These are phyloP conservation scores for Nakaseomyces bracarensis DNA, from an alignment of 1,139 yeast species.

Conservation along the genomic window DNA sequence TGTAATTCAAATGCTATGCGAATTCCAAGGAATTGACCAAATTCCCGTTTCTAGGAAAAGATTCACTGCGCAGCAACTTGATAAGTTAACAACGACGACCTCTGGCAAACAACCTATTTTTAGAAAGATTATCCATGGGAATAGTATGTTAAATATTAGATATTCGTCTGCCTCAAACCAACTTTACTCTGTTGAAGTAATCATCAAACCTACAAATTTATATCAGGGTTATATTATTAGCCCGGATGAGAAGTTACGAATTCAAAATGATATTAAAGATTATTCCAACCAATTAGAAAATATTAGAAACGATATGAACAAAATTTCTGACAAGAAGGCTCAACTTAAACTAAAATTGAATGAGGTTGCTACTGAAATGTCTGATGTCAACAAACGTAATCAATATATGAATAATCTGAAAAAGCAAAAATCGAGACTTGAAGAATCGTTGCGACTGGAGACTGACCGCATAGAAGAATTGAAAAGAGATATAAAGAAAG, in stretches of 20 bases:
- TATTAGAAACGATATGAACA: conserved; percentile 21
- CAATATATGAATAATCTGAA: conserved; percentile 17
- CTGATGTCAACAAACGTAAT: conserved; percentile 14
- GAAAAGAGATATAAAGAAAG: conserved; percentile 21
- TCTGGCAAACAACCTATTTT: conserved; percentile 39
- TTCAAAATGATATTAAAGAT: conserved; percentile 20
- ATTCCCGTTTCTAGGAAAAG: conserved; percentile 54
- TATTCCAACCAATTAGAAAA: conserved; percentile 14
- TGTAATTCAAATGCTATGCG: conserved; percentile 71
- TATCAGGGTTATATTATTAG: conserved; percentile 44
- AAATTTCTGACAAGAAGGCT: conserved; percentile 20
- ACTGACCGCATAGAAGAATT: conserved; percentile 25
- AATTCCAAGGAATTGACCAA: conserved; percentile 45
- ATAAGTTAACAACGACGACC: conserved; percentile 34
- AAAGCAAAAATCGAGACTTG: conserved; percentile 17
- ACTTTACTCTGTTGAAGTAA: conserved; percentile 33
- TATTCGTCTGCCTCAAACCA: conserved; percentile 57
- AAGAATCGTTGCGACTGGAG: conserved; percentile 23
- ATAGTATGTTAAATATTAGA: conserved; percentile 41
- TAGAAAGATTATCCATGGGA: conserved; percentile 53
- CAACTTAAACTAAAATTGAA: conserved; percentile 17
- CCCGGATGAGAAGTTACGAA: conserved; percentile 26
- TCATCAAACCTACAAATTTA: conserved; percentile 21
- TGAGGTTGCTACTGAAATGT: conserved; percentile 15
- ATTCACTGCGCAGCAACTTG: conserved; percentile 37